phyloP scores from a whole-genome alignment of 768 basidiomycete genomes.

The Mycena belliarum region DNA sequence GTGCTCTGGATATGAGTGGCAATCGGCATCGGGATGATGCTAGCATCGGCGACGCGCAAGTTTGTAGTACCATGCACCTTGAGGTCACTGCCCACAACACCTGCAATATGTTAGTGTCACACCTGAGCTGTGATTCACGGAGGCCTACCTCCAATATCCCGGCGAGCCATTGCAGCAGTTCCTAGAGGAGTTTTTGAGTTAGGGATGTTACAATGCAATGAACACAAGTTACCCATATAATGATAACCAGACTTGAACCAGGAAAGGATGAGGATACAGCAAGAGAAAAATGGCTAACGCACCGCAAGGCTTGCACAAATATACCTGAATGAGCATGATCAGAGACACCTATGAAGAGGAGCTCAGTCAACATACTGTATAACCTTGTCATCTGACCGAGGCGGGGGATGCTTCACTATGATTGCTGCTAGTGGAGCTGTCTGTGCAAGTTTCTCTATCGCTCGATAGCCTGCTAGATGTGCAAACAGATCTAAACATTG shows the following conservation, averaged over 20 bases:
- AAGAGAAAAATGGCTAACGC: too few relatives aligned
- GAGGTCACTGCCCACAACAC: slow-evolving; percentile 20
- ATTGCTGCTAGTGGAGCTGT: slow-evolving; percentile 5
- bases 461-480: background rate
- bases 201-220: background rate
- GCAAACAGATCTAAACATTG: slow-evolving; percentile 2
- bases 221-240: background rate
- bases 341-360: too few relatives aligned
- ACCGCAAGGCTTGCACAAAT: background rate
- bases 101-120: background rate
- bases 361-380: background rate
- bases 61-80: slow-evolving; percentile 21
- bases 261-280: background rate
- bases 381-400: background rate
- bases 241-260: background rate
- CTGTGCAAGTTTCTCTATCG: slow-evolving; percentile 7
- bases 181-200: background rate
- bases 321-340: background rate
- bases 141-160: background rate
- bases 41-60: slow-evolving; percentile 23
- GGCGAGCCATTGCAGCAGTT: slow-evolving; percentile 8
- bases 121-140: background rate
- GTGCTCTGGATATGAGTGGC: slow-evolving; percentile 22
- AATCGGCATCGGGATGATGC: slow-evolving; percentile 17
- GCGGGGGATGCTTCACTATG: background rate